Evolutionary conservation across 441 rosid genomes (phyloP).

Genomic region (Isatis lusitanica): DNA sequence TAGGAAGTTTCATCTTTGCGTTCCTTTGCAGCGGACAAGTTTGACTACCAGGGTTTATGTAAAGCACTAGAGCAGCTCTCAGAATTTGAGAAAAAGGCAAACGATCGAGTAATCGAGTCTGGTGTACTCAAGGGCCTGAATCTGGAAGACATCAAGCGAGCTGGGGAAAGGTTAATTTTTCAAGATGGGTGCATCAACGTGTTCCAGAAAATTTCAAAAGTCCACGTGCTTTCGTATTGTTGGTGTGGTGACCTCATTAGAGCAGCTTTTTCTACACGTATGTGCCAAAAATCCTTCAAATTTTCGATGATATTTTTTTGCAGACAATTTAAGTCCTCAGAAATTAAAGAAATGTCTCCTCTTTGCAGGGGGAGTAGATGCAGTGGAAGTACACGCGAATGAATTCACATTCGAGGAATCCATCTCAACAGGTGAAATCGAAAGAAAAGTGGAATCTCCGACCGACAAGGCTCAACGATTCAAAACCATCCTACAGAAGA

Average conservation of each 20-base stretch:
- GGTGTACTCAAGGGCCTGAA: slow-evolving; percentile 79
- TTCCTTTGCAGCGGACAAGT: slow-evolving; percentile 52
- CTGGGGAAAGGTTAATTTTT: slow-evolving; percentile 73
- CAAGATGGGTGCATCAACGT: slow-evolving; percentile 77
- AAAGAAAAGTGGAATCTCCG: slow-evolving; percentile 71
- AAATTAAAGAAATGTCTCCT: neutral
- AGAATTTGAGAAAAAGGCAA: slow-evolving; percentile 72
- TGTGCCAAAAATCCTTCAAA: neutral
- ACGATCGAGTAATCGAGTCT: slow-evolving; percentile 77
- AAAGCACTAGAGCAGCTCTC: slow-evolving; percentile 73
- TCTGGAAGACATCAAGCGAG: slow-evolving; percentile 81
- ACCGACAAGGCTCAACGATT: slow-evolving; percentile 68
- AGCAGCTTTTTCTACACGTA: slow-evolving; percentile 75
- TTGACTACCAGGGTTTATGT: slow-evolving; percentile 62
- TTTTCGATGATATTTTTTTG: neutral
- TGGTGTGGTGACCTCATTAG: slow-evolving; percentile 95
- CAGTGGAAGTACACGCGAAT: slow-evolving; percentile 69
- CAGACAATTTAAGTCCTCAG: neutral
- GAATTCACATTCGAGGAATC: slow-evolving; percentile 70
- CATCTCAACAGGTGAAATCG: slow-evolving; percentile 74
- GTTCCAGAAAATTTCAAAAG: slow-evolving; percentile 57
- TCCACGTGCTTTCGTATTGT: slow-evolving; percentile 82
- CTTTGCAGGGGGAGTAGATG: slow-evolving; percentile 57
- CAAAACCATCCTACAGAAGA: slow-evolving; percentile 42
- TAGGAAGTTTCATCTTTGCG: neutral